These are phyloP conservation scores for Umbelopsis sp. DNA, from an alignment of 192 early-diverging fungal genomes.

Conservation along the genomic window DNA sequence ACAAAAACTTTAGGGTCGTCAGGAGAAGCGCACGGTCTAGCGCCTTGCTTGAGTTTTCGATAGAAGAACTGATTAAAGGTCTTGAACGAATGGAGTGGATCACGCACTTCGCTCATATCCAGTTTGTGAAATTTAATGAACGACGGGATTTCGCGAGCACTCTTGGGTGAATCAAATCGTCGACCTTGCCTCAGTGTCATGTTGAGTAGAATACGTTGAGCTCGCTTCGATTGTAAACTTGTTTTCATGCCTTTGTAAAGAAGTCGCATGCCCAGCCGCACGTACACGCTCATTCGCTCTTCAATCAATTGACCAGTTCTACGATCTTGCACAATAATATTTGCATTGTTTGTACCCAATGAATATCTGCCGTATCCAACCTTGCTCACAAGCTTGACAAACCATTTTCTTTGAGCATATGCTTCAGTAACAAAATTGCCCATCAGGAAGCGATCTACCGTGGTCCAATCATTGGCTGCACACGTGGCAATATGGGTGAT, in stretches of 20 bases:
- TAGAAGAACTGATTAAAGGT: conserved; percentile 91
- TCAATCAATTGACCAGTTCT: conserved; percentile 67
- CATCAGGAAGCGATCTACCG: conserved; percentile 70
- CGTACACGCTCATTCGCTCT: conserved; percentile 78
- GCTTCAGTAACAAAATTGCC: conserved; percentile 79
- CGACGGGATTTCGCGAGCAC: conserved; percentile 63
- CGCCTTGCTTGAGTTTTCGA: conserved; percentile 70
- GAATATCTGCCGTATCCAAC: conserved; percentile 52
- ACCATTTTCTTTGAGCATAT: conserved; percentile 66
- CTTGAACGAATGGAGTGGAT: conserved; percentile 67
- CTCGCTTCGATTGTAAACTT: conserved; percentile 44
- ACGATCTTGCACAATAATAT: conserved; percentile 79
- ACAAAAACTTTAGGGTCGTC: conserved; percentile 60
- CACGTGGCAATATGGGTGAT: conserved; percentile 78
- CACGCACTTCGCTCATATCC: conserved; percentile 65
- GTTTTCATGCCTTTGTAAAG: conserved; percentile 68
- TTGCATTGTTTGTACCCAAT: conserved; percentile 61
- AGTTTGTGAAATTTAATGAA: conserved; percentile 78
- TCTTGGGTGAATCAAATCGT: conserved; percentile 68
- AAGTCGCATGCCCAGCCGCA: conserved; percentile 79
- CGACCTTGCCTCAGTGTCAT: conserved; percentile 69
- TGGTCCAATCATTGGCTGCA: conserved; percentile 68
- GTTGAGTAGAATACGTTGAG: conserved; percentile 47
- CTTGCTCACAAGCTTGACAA: conserved; percentile 42
- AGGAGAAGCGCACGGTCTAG: conserved; percentile 49